Conservation (phyloP, 176 grass and related monocot species). For the Cymbopogon citratus region DNA sequence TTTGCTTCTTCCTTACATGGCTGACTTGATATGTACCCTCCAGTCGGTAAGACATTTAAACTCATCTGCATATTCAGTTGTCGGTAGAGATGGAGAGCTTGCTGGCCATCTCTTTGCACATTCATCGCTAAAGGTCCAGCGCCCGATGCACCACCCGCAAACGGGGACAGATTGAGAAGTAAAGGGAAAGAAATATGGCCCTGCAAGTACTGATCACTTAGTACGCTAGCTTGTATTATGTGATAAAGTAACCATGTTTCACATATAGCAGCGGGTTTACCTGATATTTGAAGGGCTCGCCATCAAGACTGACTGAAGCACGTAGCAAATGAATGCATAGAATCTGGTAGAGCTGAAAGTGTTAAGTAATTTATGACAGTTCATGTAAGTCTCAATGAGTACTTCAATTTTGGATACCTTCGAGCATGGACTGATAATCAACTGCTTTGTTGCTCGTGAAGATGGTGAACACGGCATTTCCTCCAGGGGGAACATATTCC, state of each 20-base stretch:
- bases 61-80: slow-evolving; percentile 39
- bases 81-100: slow-evolving; percentile 23
- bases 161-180: slow-evolving; percentile 68
- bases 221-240: slow-evolving; percentile 5
- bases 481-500: slow-evolving; percentile 42
- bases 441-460: slow-evolving; percentile 78
- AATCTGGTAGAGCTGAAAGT: slow-evolving; percentile 52
- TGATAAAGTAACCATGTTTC: background rate
- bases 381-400: background rate
- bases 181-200: slow-evolving; percentile 85
- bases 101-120: slow-evolving; percentile 10
- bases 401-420: slow-evolving; percentile 48
- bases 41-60: slow-evolving; percentile 28
- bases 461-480: slow-evolving; percentile 52
- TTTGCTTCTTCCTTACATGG: background rate
- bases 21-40: slow-evolving; percentile 33
- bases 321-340: slow-evolving; percentile 89
- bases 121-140: slow-evolving; percentile 19
- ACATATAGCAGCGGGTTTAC: slow-evolving; percentile 31
- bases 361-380: slow-evolving; percentile 20
- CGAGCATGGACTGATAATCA: slow-evolving; percentile 61
- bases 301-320: slow-evolving; percentile 53
- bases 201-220: slow-evolving; percentile 32
- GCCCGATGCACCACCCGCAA: slow-evolving; percentile 31
- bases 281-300: slow-evolving; percentile 58